phyloP scores from a whole-genome alignment of 139 green algal species.

The Klebsormidium nitens region DNA sequence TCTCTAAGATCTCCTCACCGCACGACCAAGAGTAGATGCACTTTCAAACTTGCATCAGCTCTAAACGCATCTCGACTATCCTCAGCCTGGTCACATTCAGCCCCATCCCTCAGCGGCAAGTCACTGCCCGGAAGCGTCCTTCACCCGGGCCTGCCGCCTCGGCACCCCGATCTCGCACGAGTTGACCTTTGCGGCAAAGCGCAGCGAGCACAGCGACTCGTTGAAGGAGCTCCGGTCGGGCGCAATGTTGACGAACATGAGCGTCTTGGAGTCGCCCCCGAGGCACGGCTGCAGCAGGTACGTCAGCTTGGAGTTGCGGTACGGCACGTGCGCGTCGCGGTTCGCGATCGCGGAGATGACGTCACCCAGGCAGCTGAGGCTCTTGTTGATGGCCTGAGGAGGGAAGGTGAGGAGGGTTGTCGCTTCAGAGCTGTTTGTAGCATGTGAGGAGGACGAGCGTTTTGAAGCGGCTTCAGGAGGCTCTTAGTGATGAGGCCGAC shows the following conservation, averaged over 20 bases:
- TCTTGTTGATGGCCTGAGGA: slow-evolving; percentile 90
- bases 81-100: too few relatives aligned
- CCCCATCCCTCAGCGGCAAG: too few relatives aligned
- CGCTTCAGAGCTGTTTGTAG: neutral
- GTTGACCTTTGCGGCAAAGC: slow-evolving; percentile 87
- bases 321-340: slow-evolving; percentile 75
- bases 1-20: too few relatives aligned
- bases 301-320: slow-evolving; percentile 92
- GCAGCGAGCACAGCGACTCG: slow-evolving; percentile 81
- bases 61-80: too few relatives aligned
- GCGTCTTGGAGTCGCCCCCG: slow-evolving; percentile 79
- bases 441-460: neutral
- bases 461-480: too few relatives aligned
- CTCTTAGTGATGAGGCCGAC: too few relatives aligned
- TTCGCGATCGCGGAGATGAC: slow-evolving; percentile 67
- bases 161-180: slow-evolving; percentile 37
- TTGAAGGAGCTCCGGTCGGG: slow-evolving; percentile 53
- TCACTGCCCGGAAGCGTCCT: too few relatives aligned
- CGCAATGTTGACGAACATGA: slow-evolving; percentile 93
- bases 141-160: slow-evolving; percentile 9
- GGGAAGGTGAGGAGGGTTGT: neutral
- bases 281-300: slow-evolving; percentile 85
- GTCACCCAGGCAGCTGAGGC: slow-evolving; percentile 79
- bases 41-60: too few relatives aligned
- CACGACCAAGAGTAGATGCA: too few relatives aligned